These are phyloP conservation scores for Syncephalastrum racemosum DNA, from an alignment of 371 early-diverging fungal species.

Conservation along the genomic window DNA sequence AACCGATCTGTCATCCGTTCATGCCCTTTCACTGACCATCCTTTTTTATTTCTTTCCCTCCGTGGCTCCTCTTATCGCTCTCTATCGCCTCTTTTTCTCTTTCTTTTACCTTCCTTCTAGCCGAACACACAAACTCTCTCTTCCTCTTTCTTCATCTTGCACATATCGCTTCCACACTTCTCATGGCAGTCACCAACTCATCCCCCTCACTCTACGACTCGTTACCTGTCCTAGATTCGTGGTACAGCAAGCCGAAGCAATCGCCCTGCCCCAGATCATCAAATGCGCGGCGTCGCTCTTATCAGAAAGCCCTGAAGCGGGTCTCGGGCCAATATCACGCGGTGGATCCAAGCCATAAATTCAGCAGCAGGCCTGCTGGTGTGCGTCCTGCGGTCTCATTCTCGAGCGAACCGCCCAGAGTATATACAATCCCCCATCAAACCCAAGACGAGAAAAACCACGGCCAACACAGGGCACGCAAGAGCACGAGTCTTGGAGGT, in stretches of 20 bases:
- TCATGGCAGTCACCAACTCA: slow-evolving; percentile 5
- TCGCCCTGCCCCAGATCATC: not conserved
- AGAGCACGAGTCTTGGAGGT: no score
- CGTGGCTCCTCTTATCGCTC: slow-evolving; percentile 3
- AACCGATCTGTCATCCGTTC: no score
- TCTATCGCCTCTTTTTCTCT: not conserved
- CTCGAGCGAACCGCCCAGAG: slow-evolving; percentile 15
- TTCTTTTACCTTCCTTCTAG: not conserved
- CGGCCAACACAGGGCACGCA: no score
- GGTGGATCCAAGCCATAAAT: no score
- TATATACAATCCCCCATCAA: not conserved
- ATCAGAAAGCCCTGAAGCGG: not conserved
- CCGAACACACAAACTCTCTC: not conserved
- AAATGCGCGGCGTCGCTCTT: not conserved
- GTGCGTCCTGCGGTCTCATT: slow-evolving; percentile 11
- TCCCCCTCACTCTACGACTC: slow-evolving; percentile 15
- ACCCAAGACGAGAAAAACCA: no score
- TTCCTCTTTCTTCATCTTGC: not conserved
- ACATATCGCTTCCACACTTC: not conserved
- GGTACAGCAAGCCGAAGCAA: slow-evolving; percentile 7
- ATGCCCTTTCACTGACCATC: not conserved
- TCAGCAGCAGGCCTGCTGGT: no score
- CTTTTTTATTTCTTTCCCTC: slow-evolving; percentile 8
- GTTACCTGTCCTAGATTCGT: slow-evolving; percentile 20
- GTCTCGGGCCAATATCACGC: no score